Conservation (phyloP, 176 grass and related monocot species). For the Zoysia japonica region DNA sequence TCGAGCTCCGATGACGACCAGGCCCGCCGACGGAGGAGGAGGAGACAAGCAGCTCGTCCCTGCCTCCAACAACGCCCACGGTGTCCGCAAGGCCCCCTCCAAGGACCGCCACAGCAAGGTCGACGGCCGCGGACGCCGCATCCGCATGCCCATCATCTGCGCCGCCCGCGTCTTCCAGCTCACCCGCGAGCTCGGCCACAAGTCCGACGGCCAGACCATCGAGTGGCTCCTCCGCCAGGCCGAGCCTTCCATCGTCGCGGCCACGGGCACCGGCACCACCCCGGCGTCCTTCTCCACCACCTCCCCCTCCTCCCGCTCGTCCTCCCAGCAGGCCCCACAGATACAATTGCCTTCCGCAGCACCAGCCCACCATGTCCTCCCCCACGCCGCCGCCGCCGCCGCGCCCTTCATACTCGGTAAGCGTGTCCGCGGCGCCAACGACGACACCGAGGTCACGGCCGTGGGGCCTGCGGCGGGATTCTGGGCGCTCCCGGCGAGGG, state of each 20-base stretch:
- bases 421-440: constrained; percentile 45
- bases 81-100: constrained; percentile 53
- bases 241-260: constrained; percentile 91
- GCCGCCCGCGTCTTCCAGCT: constrained; percentile 91
- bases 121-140: constrained; percentile 75
- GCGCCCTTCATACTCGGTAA: constrained; percentile 84
- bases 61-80: not conserved
- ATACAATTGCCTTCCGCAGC: not conserved
- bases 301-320: constrained; percentile 31
- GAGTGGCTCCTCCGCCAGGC: constrained; percentile 97
- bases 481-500: constrained; percentile 72
- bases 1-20: constrained; percentile 44
- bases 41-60: constrained; percentile 51
- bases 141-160: constrained; percentile 93
- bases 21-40: constrained; percentile 34
- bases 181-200: constrained; percentile 94
- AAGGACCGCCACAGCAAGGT: constrained; percentile 98
- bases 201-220: constrained; percentile 95
- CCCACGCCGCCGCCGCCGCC: not conserved
- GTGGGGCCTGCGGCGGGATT: constrained; percentile 42
- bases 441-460: not conserved
- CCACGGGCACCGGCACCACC: constrained; percentile 76
- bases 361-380: constrained; percentile 22
- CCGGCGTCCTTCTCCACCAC: constrained; percentile 83
- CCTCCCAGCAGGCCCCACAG: not conserved